phyloP scores from a whole-genome alignment of 805 yeast genomes.

The Tetrapisispora phaffii region DNA sequence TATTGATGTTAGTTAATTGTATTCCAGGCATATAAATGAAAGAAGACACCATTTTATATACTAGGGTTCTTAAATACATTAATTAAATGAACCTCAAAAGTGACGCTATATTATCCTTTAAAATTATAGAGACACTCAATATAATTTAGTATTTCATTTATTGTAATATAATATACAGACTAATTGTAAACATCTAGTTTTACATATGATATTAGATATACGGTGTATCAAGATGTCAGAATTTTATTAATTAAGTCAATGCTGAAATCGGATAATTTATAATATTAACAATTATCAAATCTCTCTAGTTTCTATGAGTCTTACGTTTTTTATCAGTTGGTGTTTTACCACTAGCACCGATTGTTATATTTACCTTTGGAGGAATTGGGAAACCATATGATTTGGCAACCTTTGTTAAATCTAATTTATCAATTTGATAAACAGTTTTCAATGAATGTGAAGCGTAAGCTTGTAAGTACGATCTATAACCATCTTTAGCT shows the following conservation, averaged over 20 bases:
- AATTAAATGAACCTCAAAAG: neutral
- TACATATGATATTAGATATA: neutral
- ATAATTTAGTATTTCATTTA: neutral
- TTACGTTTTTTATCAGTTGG: conserved; percentile 24
- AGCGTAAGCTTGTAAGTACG: conserved; percentile 94
- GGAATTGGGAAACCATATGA: conserved; percentile 92
- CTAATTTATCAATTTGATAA: conserved; percentile 90
- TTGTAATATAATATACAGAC: neutral
- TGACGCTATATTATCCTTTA: neutral
- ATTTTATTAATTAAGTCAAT: neutral
- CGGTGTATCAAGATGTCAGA: neutral
- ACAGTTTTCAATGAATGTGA: conserved; percentile 94
- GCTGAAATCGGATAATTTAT: conserved; percentile 1
- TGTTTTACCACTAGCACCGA: conserved; percentile 82
- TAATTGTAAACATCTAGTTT: neutral
- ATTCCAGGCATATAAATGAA: neutral
- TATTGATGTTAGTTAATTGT: neutral
- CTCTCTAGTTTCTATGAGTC: conserved; percentile 4
- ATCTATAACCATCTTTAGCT: conserved; percentile 95
- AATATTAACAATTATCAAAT: neutral
- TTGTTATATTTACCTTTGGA: conserved; percentile 92
- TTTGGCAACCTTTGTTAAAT: conserved; percentile 87
- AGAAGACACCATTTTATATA: too few relatives aligned
- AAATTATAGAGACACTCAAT: neutral
- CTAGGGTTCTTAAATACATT: too few relatives aligned